Evolutionary conservation across 306 rosid genomes (phyloP), one percentile per base, ranked within the genome.

Genomic region (Oxytropis ochrocephala): DNA sequence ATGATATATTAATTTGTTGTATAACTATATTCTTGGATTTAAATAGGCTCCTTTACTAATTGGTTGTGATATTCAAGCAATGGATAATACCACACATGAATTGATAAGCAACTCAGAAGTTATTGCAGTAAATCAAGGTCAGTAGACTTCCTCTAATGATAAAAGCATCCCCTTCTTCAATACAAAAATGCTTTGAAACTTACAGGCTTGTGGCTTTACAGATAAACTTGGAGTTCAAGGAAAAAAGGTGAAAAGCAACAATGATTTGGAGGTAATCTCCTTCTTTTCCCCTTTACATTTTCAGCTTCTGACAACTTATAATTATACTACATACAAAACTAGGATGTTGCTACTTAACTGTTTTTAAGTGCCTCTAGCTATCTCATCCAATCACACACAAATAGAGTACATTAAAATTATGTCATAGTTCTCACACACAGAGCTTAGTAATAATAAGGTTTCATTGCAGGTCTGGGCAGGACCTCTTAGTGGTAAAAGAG

Each of bases 161-260:
- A 39, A 60, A 29, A 50, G 11, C 55, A 10, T 4, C 16, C 12
- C 13, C 42, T 24, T 67, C 29, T 49, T 66, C 44, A 32, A 5
- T 8, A 53, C 0, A 50, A 5, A n/a, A 70, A 66, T 43, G 73
- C 52, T 44, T 59, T 43, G 10, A 32, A 70, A 46, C 62, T 54
- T 39, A 24, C 4, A 18, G 13, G 13, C 21, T 53, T 69, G 1
- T 59, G 59, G 6, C 49, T 46, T 17, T 73, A 42, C 71, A 88
- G 95, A 88, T 50, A 63, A 75, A 72, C 80, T 85, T 21, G 91
- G 91, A 78, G 81, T 76, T 47, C 89, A 88, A 77, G 95, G 91
- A 16, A 79, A 75, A 73, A 86, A 85, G 64, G 80, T 88, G 29
- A 78, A 80, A 64, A 79, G 38, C n/a, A 29, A 48, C 6, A 29